Base-by-base conservation (phyloP, 148 eudicot genomes). In the Rhododendron vialii region DNA sequence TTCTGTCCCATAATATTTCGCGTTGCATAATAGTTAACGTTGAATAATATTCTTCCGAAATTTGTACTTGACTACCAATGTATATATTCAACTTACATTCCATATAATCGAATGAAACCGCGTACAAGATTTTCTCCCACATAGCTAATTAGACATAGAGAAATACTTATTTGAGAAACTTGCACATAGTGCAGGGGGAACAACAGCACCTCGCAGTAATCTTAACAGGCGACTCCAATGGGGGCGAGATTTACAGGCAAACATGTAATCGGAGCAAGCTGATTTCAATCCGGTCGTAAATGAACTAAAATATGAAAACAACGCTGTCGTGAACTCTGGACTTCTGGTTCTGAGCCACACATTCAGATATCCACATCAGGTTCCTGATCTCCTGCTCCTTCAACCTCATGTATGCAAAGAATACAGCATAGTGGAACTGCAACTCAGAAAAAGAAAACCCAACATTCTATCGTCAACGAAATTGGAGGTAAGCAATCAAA, bases 311-410 rank as follows among this genome's bases (percentile, higher is more conserved):
- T 85, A 94, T 96, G 91, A 95, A 94, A 87, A 96, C 99, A 53
- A 96, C 99, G 45, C 99, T 96, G 88, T 96, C 98, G n/a, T 96
- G 99, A 26, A 96, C 99, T 86, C 99, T 86, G 18, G 99, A 92
- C 88, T 96, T 96, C 88, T 96, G 99, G 94, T 95, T 95, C 87
- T 96, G 99, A 41, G 98, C 98, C 87, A 96, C 99, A 74, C 99
- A 96, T 87, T 96, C 99, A 2, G 99, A 96, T 88, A 96, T 96
- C 99, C 99, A 96, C 99, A 96, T 95, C 90, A 96, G 89, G 89
- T 96, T 96, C 90, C 99, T 90, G 90, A 96, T 96, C 92, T 96
- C 99, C 90, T 96, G 99, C 93, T 96, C 99, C 92, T 92, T 93
- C 89, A 96, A 86, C 85, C 98, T 93, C 94, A 95, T 94, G 91